Evolutionary conservation across 805 yeast species (phyloP).

Genomic region (Millerozyma acaciae): DNA sequence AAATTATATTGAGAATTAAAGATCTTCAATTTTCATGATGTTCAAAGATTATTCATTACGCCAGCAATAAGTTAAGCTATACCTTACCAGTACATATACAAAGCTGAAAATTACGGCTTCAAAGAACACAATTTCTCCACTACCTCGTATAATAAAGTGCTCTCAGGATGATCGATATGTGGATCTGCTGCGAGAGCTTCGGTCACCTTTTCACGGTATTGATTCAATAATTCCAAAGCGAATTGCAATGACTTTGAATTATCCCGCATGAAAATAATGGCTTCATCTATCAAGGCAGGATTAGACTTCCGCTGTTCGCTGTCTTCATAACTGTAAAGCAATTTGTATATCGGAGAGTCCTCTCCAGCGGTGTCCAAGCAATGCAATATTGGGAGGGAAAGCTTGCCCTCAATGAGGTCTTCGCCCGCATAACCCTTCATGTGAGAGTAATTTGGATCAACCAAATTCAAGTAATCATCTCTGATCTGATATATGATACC

Average conservation of each 20-base stretch:
- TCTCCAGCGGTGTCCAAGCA: conserved; percentile 15
- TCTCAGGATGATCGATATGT: conserved; percentile 2
- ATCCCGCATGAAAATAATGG: conserved; percentile 19
- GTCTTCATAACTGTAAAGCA: conserved; percentile 15
- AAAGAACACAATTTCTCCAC: conserved; percentile 17
- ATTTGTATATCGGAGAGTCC: conserved; percentile 19
- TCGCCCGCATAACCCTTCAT: conserved; percentile 74
- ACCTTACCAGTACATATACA: too few relatives aligned
- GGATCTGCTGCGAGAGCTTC: conserved; percentile 8
- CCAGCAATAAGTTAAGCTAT: too few relatives aligned
- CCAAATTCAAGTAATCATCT: conserved; percentile 77
- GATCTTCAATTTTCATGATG: too few relatives aligned
- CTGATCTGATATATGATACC: conserved; percentile 83
- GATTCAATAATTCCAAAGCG: conserved; percentile 19
- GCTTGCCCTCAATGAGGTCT: conserved; percentile 86
- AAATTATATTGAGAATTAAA: too few relatives aligned
- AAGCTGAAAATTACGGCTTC: too few relatives aligned
- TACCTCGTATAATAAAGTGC: conserved; percentile 10
- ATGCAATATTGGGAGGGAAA: conserved; percentile 82
- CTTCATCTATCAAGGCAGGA: conserved; percentile 12
- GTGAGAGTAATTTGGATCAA: conserved; percentile 45
- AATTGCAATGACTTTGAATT: conserved; percentile 23
- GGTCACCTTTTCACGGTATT: conserved; percentile 17
- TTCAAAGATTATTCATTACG: too few relatives aligned
- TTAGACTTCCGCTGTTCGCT: conserved; percentile 14